phyloP scores from a whole-genome alignment of 495 filamentous ascomycete species.

The Penicillium diatomitis region DNA sequence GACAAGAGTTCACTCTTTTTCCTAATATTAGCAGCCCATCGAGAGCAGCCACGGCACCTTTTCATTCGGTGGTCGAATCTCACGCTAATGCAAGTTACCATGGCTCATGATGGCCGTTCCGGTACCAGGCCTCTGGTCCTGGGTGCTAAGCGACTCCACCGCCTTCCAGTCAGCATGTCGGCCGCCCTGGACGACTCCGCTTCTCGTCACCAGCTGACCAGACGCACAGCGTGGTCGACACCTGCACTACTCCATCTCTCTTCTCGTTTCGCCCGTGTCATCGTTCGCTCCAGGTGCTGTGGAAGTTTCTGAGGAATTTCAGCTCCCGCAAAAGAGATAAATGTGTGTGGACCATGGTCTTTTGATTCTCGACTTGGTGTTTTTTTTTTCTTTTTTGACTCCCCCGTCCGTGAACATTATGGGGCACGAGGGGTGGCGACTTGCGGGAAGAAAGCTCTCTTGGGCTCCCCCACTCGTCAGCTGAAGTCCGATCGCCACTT shows the following conservation, averaged over 20 bases:
- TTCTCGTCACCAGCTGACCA: conserved; percentile 10
- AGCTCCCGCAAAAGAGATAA: too few species aligned
- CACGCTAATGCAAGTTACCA: conserved; percentile 39
- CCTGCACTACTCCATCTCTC: too few species aligned
- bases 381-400: too few species aligned
- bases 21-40: too few species aligned
- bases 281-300: too few species aligned
- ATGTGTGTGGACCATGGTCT: conserved; percentile 1
- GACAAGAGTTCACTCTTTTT: conserved; percentile 4
- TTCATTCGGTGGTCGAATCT: conserved; percentile 20
- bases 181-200: conserved; percentile 2
- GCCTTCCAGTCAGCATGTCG: conserved; percentile 2
- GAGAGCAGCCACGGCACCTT: too few species aligned
- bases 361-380: too few species aligned
- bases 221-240: too few species aligned
- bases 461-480: conserved; percentile 16
- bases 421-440: neutral
- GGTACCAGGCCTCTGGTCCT: conserved; percentile 32
- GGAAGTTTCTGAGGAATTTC: too few species aligned
- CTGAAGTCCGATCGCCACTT: conserved; percentile 28
- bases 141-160: conserved; percentile 26
- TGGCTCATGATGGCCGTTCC: conserved; percentile 23
- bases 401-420: too few species aligned
- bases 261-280: too few species aligned
- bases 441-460: conserved; percentile 15